phyloP scores from a whole-genome alignment of 2,329 filamentous ascomycete species.

The Mariannaea sp. region DNA sequence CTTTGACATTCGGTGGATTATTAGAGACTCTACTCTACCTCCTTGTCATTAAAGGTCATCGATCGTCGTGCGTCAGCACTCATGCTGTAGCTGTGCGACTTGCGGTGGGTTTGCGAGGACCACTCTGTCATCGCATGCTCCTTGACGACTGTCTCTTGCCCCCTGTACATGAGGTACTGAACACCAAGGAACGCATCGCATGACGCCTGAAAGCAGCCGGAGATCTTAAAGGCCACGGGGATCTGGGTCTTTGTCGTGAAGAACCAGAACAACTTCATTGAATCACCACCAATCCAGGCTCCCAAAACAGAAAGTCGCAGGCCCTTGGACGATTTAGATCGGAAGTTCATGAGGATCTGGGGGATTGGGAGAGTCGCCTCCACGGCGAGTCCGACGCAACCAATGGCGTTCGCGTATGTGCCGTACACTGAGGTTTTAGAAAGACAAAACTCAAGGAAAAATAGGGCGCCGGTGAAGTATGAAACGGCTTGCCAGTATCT shows the following conservation, averaged over 20 bases:
- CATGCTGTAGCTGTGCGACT: slow-evolving; percentile 42
- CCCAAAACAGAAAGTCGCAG: slow-evolving; percentile 76
- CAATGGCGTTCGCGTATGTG: slow-evolving; percentile 69
- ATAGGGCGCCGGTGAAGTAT: slow-evolving; percentile 66
- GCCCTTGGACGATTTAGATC: slow-evolving; percentile 72
- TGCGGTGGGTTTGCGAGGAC: slow-evolving; percentile 36
- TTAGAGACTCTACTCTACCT: slow-evolving; percentile 36
- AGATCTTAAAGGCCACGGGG: slow-evolving; percentile 79
- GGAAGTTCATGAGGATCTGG: slow-evolving; percentile 74
- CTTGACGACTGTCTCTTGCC: slow-evolving; percentile 49
- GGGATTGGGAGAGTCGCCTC: slow-evolving; percentile 83
- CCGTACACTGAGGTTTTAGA: slow-evolving; percentile 62
- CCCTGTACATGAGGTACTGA: slow-evolving; percentile 74
- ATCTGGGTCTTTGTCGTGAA: slow-evolving; percentile 72
- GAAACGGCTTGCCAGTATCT: slow-evolving; percentile 80
- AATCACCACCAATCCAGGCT: slow-evolving; percentile 80
- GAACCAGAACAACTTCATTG: slow-evolving; percentile 89
- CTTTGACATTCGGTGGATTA: slow-evolving; percentile 8
- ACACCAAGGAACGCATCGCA: slow-evolving; percentile 77
- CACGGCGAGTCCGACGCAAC: slow-evolving; percentile 75
- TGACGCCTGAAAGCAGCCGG: slow-evolving; percentile 77
- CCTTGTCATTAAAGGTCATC: slow-evolving; percentile 44
- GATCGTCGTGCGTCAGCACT: slow-evolving; percentile 49
- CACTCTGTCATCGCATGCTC: slow-evolving; percentile 46
- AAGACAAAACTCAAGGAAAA: slow-evolving; percentile 70